These are phyloP conservation scores for Butyriboletus loyo DNA, from an alignment of 768 basidiomycete species.

Conservation along the genomic window DNA sequence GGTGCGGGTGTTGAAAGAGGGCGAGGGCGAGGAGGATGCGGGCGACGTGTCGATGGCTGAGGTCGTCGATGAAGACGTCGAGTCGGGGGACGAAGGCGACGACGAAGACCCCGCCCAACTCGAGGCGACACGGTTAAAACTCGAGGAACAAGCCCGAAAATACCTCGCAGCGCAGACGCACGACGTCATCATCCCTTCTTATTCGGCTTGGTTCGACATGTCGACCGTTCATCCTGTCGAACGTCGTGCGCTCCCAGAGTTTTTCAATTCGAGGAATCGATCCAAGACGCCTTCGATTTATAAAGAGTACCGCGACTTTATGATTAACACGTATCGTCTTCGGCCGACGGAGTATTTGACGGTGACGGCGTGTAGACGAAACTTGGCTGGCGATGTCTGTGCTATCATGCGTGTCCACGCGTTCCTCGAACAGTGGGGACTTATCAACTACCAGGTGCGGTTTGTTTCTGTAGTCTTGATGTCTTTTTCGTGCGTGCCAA, in stretches of 20 bases:
- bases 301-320: constrained; percentile 99
- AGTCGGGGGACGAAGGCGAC: constrained; percentile 78
- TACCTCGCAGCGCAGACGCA: constrained; percentile 98
- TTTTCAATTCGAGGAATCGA: constrained; percentile 94
- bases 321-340: constrained; percentile 97
- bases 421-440: constrained; percentile 97
- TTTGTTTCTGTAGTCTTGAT: neutral
- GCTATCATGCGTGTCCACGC: constrained; percentile 99
- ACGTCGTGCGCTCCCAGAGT: constrained; percentile 89
- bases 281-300: constrained; percentile 96
- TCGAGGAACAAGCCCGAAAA: constrained; percentile 85
- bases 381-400: constrained; percentile 96
- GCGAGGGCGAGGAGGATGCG: constrained; percentile 64
- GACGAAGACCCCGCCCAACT: constrained; percentile 83
- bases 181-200: constrained; percentile 95
- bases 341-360: constrained; percentile 95
- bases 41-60: constrained; percentile 83
- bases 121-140: constrained; percentile 72
- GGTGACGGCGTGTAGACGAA: constrained; percentile 93
- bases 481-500: neutral
- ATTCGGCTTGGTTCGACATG: constrained; percentile 98
- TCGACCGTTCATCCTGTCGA: constrained; percentile 91
- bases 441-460: constrained; percentile 96
- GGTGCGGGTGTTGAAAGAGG: constrained; percentile 42
- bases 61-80: constrained; percentile 69